phyloP scores from a whole-genome alignment of 306 rosid species.

The Phaseolus lunatus region DNA sequence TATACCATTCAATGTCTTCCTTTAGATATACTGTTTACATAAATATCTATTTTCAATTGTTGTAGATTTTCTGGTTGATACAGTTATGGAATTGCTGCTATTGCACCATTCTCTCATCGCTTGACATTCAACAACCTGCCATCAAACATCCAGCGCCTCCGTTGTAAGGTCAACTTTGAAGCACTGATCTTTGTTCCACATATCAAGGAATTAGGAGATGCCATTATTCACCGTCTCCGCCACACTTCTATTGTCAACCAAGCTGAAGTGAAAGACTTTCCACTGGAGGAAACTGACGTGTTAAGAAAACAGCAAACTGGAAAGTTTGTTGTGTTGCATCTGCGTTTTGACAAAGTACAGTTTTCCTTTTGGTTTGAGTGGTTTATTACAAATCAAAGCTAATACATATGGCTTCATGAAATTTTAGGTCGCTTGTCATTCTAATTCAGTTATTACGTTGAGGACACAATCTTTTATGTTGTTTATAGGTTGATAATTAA shows the following conservation, averaged over 20 bases:
- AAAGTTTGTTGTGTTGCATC: slow-evolving; percentile 89
- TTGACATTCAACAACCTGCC: slow-evolving; percentile 93
- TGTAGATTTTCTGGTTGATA: slow-evolving; percentile 54
- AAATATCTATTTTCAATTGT: slow-evolving; percentile 48
- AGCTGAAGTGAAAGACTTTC: slow-evolving; percentile 45
- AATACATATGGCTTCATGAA: background rate
- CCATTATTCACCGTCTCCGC: slow-evolving; percentile 75
- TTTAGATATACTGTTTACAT: slow-evolving; percentile 36
- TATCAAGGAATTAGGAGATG: slow-evolving; percentile 71
- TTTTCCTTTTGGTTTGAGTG: slow-evolving; percentile 26
- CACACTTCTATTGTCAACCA: slow-evolving; percentile 49
- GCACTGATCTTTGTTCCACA: slow-evolving; percentile 90
- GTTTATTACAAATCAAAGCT: slow-evolving; percentile 24
- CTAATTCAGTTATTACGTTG: slow-evolving; percentile 19
- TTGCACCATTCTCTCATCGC: slow-evolving; percentile 97
- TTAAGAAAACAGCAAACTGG: slow-evolving; percentile 54
- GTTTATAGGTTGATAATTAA: slow-evolving; percentile 20
- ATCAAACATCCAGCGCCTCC: slow-evolving; percentile 79
- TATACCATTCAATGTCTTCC: slow-evolving; percentile 38
- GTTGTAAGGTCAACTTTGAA: slow-evolving; percentile 96
- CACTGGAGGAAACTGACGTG: slow-evolving; percentile 49
- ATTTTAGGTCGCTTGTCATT: slow-evolving; percentile 25
- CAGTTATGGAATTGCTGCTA: slow-evolving; percentile 95
- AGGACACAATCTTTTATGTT: slow-evolving; percentile 23
- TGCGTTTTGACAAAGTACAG: slow-evolving; percentile 90